Evolutionary conservation across 2,329 filamentous ascomycete genomes (phyloP).

Genomic region (Fusarium pilosicola): DNA sequence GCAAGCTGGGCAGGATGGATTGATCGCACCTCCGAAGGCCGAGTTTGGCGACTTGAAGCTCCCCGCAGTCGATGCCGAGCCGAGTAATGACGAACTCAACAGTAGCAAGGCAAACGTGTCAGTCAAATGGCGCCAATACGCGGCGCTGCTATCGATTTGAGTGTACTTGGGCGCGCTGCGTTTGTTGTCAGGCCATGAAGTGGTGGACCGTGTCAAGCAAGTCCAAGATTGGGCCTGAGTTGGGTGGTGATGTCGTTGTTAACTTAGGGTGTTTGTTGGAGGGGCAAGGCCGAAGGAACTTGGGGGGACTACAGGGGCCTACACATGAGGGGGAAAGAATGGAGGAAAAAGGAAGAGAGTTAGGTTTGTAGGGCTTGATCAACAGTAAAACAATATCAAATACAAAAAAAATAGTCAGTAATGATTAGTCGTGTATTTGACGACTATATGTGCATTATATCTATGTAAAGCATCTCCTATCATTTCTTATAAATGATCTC

Average conservation of each 20-base stretch:
- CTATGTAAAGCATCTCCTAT: neutral
- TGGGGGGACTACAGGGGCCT: slow-evolving; percentile 7
- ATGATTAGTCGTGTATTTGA: neutral
- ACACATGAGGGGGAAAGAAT: neutral
- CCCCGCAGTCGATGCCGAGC: neutral
- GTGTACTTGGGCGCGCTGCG: neutral
- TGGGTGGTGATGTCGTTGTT: slow-evolving; percentile 31
- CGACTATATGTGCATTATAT: neutral
- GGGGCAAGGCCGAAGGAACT: slow-evolving; percentile 30
- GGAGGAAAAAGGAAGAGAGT: neutral
- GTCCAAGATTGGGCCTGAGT: neutral
- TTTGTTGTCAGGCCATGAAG: neutral
- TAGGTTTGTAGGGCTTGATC: neutral
- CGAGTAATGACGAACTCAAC: neutral
- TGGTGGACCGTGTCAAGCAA: neutral
- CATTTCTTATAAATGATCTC: neutral
- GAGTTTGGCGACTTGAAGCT: neutral
- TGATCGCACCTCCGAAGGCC: slow-evolving; percentile 28
- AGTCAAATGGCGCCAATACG: neutral
- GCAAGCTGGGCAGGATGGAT: slow-evolving; percentile 17
- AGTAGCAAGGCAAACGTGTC: neutral
- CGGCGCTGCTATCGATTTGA: neutral
- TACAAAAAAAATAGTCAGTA: neutral
- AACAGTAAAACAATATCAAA: neutral
- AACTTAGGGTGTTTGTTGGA: slow-evolving; percentile 30